Conservation (phyloP, 768 basidiomycete genomes). For the Boletales sp. region DNA sequence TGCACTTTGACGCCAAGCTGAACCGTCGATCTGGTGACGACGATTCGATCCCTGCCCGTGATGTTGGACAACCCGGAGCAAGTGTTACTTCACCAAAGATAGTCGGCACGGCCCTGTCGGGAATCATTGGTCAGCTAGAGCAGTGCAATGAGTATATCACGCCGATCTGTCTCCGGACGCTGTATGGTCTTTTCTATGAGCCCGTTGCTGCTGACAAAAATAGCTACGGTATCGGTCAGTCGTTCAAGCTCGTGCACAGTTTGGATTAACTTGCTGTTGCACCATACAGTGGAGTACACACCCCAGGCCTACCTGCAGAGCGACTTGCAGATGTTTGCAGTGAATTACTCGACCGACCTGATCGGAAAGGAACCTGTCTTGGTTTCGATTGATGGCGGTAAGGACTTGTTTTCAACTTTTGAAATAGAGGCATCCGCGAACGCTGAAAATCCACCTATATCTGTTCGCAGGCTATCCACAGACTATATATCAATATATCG, state of each 20-base stretch:
- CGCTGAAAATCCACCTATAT: neutral
- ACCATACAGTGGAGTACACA: slow-evolving; percentile 30
- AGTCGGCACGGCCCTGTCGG: slow-evolving; percentile 5
- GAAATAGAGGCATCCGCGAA: neutral
- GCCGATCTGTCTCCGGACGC: slow-evolving; percentile 24
- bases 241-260: neutral
- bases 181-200: slow-evolving; percentile 25
- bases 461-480: slow-evolving; percentile 23
- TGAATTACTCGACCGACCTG: slow-evolving; percentile 15
- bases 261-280: neutral
- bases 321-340: slow-evolving; percentile 34
- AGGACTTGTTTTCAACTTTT: neutral
- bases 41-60: slow-evolving; percentile 1
- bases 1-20: slow-evolving; percentile 29
- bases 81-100: slow-evolving; percentile 11
- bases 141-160: slow-evolving; percentile 28
- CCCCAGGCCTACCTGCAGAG: slow-evolving; percentile 29
- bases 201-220: slow-evolving; percentile 26
- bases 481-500: slow-evolving; percentile 12
- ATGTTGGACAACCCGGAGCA: slow-evolving; percentile 14
- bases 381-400: slow-evolving; percentile 37
- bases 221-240: slow-evolving; percentile 32
- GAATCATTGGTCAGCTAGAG: slow-evolving; percentile 10
- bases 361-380: slow-evolving; percentile 25
- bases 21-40: slow-evolving; percentile 3